Conservation (phyloP, 2,329 filamentous ascomycete species). For the Curvularia sp. region DNA sequence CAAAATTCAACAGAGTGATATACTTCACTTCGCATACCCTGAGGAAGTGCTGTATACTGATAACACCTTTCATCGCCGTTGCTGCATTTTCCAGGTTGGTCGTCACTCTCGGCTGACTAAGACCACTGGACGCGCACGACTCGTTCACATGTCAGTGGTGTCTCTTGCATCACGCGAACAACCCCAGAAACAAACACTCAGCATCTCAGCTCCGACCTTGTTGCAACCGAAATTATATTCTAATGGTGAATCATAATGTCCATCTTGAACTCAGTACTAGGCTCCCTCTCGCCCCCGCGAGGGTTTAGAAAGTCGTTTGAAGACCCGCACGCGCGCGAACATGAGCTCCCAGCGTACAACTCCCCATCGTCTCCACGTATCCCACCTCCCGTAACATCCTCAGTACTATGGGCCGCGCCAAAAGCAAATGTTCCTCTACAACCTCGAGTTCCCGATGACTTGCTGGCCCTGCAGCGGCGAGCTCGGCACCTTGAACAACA, state of each 20-base stretch:
- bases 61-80: not conserved
- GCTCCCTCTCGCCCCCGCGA: conserved; percentile 45
- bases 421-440: conserved; percentile 33
- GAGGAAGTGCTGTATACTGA: not conserved
- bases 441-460: conserved; percentile 47
- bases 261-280: conserved; percentile 47
- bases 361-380: conserved; percentile 44
- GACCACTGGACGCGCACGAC: conserved; percentile 32
- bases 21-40: too few relatives aligned
- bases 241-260: conserved; percentile 34
- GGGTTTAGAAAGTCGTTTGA: conserved; percentile 46
- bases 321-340: conserved; percentile 44
- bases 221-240: not conserved
- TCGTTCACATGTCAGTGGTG: conserved; percentile 40
- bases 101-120: conserved; percentile 30
- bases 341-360: conserved; percentile 45
- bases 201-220: conserved; percentile 7
- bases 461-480: conserved; percentile 60
- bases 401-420: conserved; percentile 42
- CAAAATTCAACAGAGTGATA: not conserved
- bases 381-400: conserved; percentile 44
- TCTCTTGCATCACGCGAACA: conserved; percentile 33
- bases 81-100: conserved; percentile 5
- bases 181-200: conserved; percentile 14
- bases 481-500: conserved; percentile 63